phyloP scores from a whole-genome alignment of 2,329 filamentous ascomycete species.

The Esteya vermicola region DNA sequence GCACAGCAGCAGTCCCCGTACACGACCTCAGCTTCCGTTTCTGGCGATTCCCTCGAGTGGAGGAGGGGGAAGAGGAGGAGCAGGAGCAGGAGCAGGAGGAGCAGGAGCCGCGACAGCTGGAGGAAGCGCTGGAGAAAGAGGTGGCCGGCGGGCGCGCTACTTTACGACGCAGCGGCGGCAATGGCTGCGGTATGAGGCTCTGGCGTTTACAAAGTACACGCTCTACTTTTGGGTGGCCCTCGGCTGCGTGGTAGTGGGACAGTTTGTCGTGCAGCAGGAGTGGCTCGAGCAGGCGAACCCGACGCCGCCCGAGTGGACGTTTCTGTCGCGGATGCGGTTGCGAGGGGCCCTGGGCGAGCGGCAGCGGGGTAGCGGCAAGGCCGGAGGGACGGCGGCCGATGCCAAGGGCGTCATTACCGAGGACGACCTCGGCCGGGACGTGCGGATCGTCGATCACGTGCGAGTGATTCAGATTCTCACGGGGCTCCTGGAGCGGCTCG shows the following conservation, averaged over 20 bases:
- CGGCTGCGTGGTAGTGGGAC: slow-evolving; percentile 43
- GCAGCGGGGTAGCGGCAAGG: slow-evolving; percentile 22
- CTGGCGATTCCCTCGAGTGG: slow-evolving; percentile 27
- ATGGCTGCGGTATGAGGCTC: slow-evolving; percentile 58
- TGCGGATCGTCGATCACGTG: slow-evolving; percentile 52
- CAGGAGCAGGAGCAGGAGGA: slow-evolving; percentile 8
- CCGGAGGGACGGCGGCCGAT: slow-evolving; percentile 25
- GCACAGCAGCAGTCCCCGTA: background rate
- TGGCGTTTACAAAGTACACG: slow-evolving; percentile 54
- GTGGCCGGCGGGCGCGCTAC: slow-evolving; percentile 44
- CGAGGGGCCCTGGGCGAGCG: slow-evolving; percentile 49
- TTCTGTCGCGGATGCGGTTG: slow-evolving; percentile 52
- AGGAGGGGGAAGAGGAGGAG: no score
- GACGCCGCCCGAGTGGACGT: slow-evolving; percentile 71
- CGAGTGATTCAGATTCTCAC: slow-evolving; percentile 46
- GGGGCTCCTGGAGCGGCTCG: slow-evolving; percentile 49
- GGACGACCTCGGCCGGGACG: slow-evolving; percentile 3
- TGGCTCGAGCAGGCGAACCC: slow-evolving; percentile 61
- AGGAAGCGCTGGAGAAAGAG: no score
- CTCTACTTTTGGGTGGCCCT: slow-evolving; percentile 50
- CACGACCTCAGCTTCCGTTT: slow-evolving; percentile 34
- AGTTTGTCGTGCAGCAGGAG: slow-evolving; percentile 58
- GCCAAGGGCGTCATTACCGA: background rate
- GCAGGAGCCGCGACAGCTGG: slow-evolving; percentile 13
- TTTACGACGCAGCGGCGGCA: slow-evolving; percentile 65